A percentile compares a stretch with the other conserved stretches of the same genome.
Evolutionary conservation across 2,329 filamentous ascomycete species (phyloP).

Genomic region (Aspergillus quadricinctus): DNA sequence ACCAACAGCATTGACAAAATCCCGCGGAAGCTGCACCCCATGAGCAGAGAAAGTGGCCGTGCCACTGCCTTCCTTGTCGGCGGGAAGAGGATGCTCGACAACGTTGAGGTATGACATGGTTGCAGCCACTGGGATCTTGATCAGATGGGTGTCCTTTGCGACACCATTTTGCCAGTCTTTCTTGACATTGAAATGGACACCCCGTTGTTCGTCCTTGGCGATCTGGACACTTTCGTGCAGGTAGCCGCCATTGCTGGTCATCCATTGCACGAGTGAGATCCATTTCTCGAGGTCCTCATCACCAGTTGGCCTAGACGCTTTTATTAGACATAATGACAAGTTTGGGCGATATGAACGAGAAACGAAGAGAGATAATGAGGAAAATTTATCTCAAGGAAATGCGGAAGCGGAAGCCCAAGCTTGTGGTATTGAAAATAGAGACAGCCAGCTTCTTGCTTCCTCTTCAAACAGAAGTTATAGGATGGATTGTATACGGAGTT

Average conservation of each 20-base stretch:
- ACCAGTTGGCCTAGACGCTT: neutral
- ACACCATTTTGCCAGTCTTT: conserved; percentile 21
- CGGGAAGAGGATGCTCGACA: conserved; percentile 19
- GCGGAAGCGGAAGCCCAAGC: neutral
- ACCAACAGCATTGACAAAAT: conserved; percentile 49
- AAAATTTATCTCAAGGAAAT: neutral
- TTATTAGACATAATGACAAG: neutral
- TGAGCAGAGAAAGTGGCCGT: conserved; percentile 25
- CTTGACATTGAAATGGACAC: conserved; percentile 34
- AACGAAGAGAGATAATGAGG: neutral
- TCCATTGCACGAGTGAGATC: conserved; percentile 30
- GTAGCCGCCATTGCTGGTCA: conserved; percentile 26
- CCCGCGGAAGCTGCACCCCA: conserved; percentile 42
- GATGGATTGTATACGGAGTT: neutral
- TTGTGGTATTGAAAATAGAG: neutral
- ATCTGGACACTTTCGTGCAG: conserved; percentile 32
- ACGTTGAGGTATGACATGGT: conserved; percentile 38
- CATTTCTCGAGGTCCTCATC: conserved; percentile 22
- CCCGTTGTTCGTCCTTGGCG: conserved; percentile 29
- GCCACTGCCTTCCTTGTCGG: neutral
- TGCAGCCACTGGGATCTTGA: conserved; percentile 31
- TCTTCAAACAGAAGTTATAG: neutral
- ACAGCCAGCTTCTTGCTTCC: neutral
- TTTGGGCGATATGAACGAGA: neutral
- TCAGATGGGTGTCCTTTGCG: conserved; percentile 28